Percentiles rank a stretch among this genome's conserved stretches.
phyloP scores from a whole-genome alignment of 192 early-diverging fungal genomes.

The Pilobolus umbonatus region DNA sequence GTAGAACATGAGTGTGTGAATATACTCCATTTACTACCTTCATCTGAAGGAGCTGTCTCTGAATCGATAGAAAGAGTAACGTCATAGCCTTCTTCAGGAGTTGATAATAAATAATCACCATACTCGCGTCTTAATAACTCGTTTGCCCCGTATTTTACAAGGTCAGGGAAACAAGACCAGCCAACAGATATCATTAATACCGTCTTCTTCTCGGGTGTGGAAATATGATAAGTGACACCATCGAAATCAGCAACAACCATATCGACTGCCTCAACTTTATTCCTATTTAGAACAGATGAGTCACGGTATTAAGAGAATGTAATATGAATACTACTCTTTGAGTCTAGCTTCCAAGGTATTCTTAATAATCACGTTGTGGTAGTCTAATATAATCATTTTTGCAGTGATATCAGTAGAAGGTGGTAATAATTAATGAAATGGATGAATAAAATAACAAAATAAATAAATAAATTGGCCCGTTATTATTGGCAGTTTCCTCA shows the following conservation, averaged over 20 bases:
- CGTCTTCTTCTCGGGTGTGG: conserved; percentile 53
- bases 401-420: neutral
- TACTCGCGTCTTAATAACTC: conserved; percentile 84
- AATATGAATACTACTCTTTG: conserved; percentile 42
- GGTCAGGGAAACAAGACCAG: conserved; percentile 82
- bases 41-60: conserved; percentile 69
- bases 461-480: too few relatives aligned
- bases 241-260: conserved; percentile 95
- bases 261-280: conserved; percentile 65
- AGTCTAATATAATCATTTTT: conserved; percentile 59
- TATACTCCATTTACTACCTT: too few relatives aligned
- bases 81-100: conserved; percentile 67
- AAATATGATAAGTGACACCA: conserved; percentile 84
- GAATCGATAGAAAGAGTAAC: conserved; percentile 82
- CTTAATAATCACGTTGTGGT: conserved; percentile 57
- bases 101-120: conserved; percentile 55
- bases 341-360: conserved; percentile 49
- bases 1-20: neutral
- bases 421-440: neutral
- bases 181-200: conserved; percentile 72
- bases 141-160: conserved; percentile 75
- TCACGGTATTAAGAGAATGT: too few relatives aligned
- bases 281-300: conserved; percentile 41
- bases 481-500: too few relatives aligned
- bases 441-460: too few relatives aligned